Evolutionary conservation across 176 grass and related monocot genomes (phyloP).

Genomic region (Juncus inflexus): DNA sequence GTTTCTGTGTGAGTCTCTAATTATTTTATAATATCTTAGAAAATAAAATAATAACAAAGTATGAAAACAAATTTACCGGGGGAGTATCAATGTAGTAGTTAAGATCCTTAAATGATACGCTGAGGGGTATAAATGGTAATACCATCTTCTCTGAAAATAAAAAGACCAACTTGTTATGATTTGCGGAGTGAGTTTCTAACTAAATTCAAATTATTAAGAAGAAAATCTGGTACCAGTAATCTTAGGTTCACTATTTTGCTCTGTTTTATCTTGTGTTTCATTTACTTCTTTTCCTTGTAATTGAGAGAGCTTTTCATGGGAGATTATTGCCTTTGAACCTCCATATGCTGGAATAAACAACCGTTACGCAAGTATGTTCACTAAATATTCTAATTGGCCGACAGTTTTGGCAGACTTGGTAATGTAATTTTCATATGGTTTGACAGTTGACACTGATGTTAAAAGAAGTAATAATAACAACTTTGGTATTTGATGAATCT

Average conservation of each 20-base stretch:
- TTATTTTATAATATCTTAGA: neutral
- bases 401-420: neutral
- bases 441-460: neutral
- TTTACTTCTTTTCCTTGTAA: constrained; percentile 11
- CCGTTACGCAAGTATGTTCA: constrained; percentile 1
- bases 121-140: constrained; percentile 72
- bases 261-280: neutral
- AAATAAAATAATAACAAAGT: neutral
- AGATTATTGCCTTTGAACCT: constrained; percentile 14
- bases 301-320: constrained; percentile 21
- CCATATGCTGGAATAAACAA: constrained; percentile 19
- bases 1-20: neutral
- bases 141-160: constrained; percentile 57
- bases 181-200: too few relatives aligned
- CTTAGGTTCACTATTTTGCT: neutral
- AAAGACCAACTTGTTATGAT: too few relatives aligned
- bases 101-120: constrained; percentile 62
- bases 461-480: too few relatives aligned
- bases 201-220: neutral
- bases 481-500: constrained; percentile 1
- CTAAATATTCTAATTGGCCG: neutral
- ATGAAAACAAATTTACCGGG: constrained; percentile 32
- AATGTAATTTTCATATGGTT: constrained; percentile 3
- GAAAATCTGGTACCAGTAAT: neutral
- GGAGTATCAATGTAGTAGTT: constrained; percentile 79